phyloP scores from a whole-genome alignment of 306 rosid species.

The Prunus dulcis region DNA sequence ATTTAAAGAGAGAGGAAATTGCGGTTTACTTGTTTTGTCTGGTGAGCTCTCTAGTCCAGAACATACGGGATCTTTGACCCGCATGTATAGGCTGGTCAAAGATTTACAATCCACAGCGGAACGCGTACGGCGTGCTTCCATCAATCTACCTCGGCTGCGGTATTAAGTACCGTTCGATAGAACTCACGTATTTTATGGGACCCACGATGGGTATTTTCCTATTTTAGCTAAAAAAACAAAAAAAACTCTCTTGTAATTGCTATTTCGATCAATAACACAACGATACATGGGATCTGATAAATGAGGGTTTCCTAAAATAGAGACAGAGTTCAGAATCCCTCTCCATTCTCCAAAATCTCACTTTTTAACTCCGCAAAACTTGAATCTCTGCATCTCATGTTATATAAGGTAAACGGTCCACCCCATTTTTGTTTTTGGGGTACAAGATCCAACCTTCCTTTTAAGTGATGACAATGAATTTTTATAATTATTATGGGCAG shows the following conservation, averaged over 20 bases:
- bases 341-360: background rate
- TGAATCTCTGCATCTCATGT: background rate
- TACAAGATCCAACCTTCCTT: background rate
- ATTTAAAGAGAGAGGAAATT: background rate
- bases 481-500: background rate
- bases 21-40: background rate
- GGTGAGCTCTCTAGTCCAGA: background rate
- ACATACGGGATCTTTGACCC: background rate
- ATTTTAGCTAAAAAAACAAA: no score
- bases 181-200: background rate
- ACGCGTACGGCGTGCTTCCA: background rate
- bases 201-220: background rate
- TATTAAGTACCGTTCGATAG: background rate
- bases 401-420: background rate
- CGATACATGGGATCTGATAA: accelerated
- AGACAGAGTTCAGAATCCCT: background rate
- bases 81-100: background rate
- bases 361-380: background rate
- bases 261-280: no score
- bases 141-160: background rate
- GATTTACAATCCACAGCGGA: background rate
- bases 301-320: background rate
- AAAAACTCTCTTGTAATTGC: no score
- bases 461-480: background rate
- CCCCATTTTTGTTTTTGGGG: background rate